Conservation (phyloP, 108 stramenopile species). For the Skeletonema potamos region DNA sequence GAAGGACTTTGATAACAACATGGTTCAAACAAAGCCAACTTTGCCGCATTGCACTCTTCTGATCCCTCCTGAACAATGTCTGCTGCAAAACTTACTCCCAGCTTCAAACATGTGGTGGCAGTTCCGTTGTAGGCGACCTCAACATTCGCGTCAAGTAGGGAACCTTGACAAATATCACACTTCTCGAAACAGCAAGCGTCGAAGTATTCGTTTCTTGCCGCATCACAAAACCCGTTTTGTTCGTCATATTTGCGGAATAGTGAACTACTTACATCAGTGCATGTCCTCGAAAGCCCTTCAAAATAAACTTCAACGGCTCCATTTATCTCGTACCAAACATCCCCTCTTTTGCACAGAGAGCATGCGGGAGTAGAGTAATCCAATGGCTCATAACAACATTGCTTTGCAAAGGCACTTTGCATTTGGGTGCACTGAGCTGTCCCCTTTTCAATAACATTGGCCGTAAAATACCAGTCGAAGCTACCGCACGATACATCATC, state of each 20-base stretch:
- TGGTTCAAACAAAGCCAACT: conserved; percentile 29
- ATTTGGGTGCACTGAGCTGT: conserved; percentile 24
- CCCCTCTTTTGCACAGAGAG: conserved; percentile 39
- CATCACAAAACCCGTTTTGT: conserved; percentile 24
- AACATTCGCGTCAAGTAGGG: conserved; percentile 37
- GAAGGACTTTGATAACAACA: conserved; percentile 34
- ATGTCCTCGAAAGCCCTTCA: conserved; percentile 25
- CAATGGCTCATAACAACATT: conserved; percentile 39
- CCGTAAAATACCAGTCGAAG: conserved; percentile 50
- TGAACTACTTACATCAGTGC: conserved; percentile 42
- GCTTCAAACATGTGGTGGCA: conserved; percentile 32
- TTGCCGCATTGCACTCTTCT: conserved; percentile 30
- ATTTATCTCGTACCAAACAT: conserved; percentile 39
- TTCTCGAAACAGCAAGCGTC: conserved; percentile 33
- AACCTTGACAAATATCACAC: conserved; percentile 34
- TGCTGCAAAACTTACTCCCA: conserved; percentile 33
- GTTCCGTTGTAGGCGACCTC: conserved; percentile 38
- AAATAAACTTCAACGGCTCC: conserved; percentile 26
- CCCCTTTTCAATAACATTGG: conserved; percentile 37
- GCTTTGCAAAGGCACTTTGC: conserved; percentile 20
- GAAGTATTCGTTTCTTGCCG: conserved; percentile 32
- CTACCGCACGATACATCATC: conserved; percentile 36
- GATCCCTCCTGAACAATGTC: conserved; percentile 36
- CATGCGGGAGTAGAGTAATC: conserved; percentile 46
- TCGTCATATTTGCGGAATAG: conserved; percentile 41